These are phyloP conservation scores for Candida parachauliodes DNA, from an alignment of 805 yeast species.

Conservation along the genomic window DNA sequence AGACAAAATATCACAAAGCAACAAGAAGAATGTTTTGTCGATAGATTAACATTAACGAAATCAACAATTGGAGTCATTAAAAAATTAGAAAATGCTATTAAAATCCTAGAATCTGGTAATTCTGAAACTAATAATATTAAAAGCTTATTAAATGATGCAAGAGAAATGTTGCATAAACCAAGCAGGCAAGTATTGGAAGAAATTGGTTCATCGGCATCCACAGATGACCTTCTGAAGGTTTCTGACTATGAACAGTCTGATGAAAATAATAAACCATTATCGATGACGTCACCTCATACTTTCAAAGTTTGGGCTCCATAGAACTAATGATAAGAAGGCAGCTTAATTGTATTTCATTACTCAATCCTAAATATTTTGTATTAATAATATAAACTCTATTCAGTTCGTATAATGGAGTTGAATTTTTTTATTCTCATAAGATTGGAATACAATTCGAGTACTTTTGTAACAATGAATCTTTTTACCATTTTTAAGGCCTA, in stretches of 20 bases:
- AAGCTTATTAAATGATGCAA: conserved; percentile 27
- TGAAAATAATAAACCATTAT: conserved; percentile 29
- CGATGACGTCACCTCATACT: conserved; percentile 38
- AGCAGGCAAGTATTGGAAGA: conserved; percentile 13
- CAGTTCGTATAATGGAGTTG: too few relatives aligned
- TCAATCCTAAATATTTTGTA: too few relatives aligned
- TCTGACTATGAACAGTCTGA: conserved; percentile 1
- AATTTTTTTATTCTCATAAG: too few relatives aligned
- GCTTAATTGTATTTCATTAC: too few relatives aligned
- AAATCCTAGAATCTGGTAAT: conserved; percentile 11
- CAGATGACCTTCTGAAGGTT: conserved; percentile 1
- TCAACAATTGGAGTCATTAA: conserved; percentile 48
- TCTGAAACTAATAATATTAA: conserved; percentile 11
- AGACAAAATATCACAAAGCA: conserved; percentile 55
- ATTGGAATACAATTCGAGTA: too few relatives aligned
- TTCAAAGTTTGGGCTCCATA: conserved; percentile 46
- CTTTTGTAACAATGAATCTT: too few relatives aligned
- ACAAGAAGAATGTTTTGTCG: conserved; percentile 65
- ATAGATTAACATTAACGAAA: conserved; percentile 63
- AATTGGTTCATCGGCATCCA: conserved; percentile 5
- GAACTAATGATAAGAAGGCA: conserved; percentile 16
- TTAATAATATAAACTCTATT: too few relatives aligned
- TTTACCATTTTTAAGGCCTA: too few relatives aligned
- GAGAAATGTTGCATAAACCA: conserved; percentile 32
- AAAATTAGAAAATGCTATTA: conserved; percentile 40